phyloP scores from a whole-genome alignment of 2,329 filamentous ascomycete genomes.

The Ceratocystis diversiconidia region DNA sequence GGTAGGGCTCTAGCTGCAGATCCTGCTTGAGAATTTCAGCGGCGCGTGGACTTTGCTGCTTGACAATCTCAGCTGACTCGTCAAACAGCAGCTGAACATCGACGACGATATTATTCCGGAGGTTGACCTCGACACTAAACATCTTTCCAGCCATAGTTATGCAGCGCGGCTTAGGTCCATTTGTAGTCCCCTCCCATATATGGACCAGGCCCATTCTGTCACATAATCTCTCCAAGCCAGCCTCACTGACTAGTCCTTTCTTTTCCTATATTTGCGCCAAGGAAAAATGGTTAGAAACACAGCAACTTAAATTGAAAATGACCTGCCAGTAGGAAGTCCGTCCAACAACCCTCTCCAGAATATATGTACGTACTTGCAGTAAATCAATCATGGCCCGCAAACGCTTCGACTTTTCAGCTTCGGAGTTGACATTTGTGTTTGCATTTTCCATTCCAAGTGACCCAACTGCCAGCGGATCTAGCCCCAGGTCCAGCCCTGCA shows the following conservation, averaged over 20 bases:
- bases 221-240: conserved; percentile 58
- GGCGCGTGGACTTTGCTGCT: conserved; percentile 46
- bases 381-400: conserved; percentile 38
- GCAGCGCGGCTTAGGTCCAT: conserved; percentile 33
- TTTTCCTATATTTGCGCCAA: conserved; percentile 24
- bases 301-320: not conserved
- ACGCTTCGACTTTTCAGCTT: conserved; percentile 42
- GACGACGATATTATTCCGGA: conserved; percentile 47
- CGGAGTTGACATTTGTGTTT: conserved; percentile 23
- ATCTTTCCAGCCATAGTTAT: conserved; percentile 49
- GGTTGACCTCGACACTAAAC: conserved; percentile 45
- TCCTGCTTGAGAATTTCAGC: conserved; percentile 52
- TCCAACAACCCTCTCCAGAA: not conserved
- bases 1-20: conserved; percentile 43
- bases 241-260: conserved; percentile 56
- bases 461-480: conserved; percentile 36
- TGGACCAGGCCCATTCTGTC: conserved; percentile 52
- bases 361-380: conserved; percentile 31
- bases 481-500: conserved; percentile 29
- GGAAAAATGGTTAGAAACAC: conserved; percentile 15
- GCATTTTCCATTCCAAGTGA: conserved; percentile 28
- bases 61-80: conserved; percentile 43
- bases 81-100: conserved; percentile 50
- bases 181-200: conserved; percentile 42
- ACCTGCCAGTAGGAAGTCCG: not conserved